A percentile compares a stretch with the other conserved stretches of the same genome.
These are phyloP conservation scores for Solanum phureja DNA, from an alignment of 257 asterid genomes.

Conservation along the genomic window DNA sequence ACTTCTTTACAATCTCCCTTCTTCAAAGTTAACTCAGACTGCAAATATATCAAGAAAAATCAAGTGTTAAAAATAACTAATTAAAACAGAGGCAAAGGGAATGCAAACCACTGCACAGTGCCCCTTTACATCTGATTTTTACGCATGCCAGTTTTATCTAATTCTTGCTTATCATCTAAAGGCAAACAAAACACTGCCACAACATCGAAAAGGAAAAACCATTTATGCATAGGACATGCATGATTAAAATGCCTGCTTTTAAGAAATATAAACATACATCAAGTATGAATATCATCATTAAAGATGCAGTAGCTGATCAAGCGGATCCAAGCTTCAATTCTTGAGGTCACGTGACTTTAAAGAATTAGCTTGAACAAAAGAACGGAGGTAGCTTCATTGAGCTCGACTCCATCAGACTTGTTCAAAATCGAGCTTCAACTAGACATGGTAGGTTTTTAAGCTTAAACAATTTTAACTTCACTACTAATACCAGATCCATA, in stretches of 20 bases:
- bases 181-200: not conserved
- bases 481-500: not conserved
- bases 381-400: not conserved
- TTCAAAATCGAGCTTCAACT: not conserved
- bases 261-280: not conserved
- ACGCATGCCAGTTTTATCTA: not conserved
- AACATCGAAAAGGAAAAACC: not conserved
- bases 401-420: not conserved
- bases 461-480: not conserved
- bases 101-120: not conserved
- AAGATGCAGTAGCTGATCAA: not conserved
- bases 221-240: not conserved
- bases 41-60: conserved; percentile 11
- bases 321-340: not conserved
- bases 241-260: not conserved
- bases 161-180: not conserved
- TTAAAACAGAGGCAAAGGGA: not conserved
- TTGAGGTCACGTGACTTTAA: not conserved
- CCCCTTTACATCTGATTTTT: not conserved
- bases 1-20: conserved; percentile 61
- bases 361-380: not conserved
- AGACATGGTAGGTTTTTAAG: not conserved
- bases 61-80: not conserved
- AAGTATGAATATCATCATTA: not conserved
- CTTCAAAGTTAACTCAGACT: conserved; percentile 39